Percentiles rank a stretch among this genome's conserved stretches.
Conservation (phyloP, 1,284 basidiomycete genomes). For the Pyrrhoderma noxium region DNA sequence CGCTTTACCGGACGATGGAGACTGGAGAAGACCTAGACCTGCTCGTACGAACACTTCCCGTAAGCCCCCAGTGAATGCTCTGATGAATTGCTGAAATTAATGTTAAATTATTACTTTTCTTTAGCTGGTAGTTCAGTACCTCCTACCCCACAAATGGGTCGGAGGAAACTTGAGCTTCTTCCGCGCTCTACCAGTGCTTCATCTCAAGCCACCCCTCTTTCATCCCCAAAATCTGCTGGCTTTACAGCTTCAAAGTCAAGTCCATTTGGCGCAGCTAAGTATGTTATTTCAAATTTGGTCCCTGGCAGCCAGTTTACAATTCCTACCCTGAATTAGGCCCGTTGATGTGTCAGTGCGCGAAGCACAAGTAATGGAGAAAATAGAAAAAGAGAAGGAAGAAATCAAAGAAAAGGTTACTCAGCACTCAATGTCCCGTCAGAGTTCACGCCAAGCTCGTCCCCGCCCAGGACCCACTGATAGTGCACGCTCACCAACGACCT, state of each 20-base stretch:
- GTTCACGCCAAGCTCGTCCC: constrained; percentile 54
- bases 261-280: constrained; percentile 88
- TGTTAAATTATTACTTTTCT: constrained; percentile 13
- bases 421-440: constrained; percentile 61
- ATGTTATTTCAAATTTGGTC: constrained; percentile 21
- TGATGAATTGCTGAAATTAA: no score
- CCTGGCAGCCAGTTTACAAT: background rate
- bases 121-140: constrained; percentile 66
- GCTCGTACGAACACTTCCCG: constrained; percentile 53
- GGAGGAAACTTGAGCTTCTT: constrained; percentile 76
- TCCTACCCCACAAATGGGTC: constrained; percentile 68
- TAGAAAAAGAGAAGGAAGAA: constrained; percentile 58
- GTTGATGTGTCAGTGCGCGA: constrained; percentile 79
- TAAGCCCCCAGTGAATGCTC: no score
- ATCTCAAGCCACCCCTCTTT: constrained; percentile 59
- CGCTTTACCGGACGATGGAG: constrained; percentile 41
- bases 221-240: constrained; percentile 60
- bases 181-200: constrained; percentile 65
- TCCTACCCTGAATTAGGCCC: constrained; percentile 43
- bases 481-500: constrained; percentile 23
- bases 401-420: constrained; percentile 42
- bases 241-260: constrained; percentile 44
- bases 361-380: constrained; percentile 60
- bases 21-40: constrained; percentile 50
- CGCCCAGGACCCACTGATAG: constrained; percentile 27